A percentile compares a stretch with the other conserved stretches of the same genome.
These are phyloP conservation scores for Phialophora expanda DNA, from an alignment of 2,329 filamentous ascomycete genomes.

Conservation along the genomic window DNA sequence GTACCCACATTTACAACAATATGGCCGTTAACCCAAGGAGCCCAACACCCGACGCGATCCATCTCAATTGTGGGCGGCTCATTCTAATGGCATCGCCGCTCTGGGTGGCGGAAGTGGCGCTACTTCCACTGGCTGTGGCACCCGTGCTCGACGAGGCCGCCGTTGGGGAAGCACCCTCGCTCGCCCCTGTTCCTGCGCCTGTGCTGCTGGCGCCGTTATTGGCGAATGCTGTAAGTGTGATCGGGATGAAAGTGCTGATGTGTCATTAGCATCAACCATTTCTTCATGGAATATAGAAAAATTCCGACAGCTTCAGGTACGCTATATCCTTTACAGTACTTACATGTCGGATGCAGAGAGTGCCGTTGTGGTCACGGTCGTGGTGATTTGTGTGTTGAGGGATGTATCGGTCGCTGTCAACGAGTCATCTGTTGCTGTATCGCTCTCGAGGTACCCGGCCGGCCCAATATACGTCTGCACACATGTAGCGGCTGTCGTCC, in stretches of 20 bases:
- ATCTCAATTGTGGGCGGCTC: neutral
- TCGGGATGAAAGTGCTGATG: neutral
- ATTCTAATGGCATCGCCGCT: neutral
- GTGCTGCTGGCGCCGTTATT: neutral
- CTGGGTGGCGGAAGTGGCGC: neutral
- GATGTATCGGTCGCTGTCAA: slow-evolving; percentile 15
- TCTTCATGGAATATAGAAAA: neutral
- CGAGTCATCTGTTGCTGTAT: slow-evolving; percentile 15
- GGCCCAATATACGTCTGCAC: slow-evolving; percentile 33
- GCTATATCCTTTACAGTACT: neutral
- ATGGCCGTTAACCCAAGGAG: slow-evolving; percentile 2
- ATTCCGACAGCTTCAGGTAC: neutral
- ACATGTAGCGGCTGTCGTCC: slow-evolving; percentile 34
- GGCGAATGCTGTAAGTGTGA: neutral
- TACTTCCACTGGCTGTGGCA: neutral
- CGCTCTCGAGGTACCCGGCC: slow-evolving; percentile 12
- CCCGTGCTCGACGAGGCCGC: neutral
- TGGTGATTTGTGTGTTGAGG: slow-evolving; percentile 22
- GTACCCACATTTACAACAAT: slow-evolving; percentile 20
- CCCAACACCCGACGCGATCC: neutral
- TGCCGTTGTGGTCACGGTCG: slow-evolving; percentile 20
- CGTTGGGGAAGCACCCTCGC: neutral
- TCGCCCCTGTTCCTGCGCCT: neutral
- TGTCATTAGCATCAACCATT: neutral
- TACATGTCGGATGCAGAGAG: slow-evolving; percentile 25